Base-by-base conservation (phyloP, 192 early-diverging fungal genomes). In the Mortierella antarctica region DNA sequence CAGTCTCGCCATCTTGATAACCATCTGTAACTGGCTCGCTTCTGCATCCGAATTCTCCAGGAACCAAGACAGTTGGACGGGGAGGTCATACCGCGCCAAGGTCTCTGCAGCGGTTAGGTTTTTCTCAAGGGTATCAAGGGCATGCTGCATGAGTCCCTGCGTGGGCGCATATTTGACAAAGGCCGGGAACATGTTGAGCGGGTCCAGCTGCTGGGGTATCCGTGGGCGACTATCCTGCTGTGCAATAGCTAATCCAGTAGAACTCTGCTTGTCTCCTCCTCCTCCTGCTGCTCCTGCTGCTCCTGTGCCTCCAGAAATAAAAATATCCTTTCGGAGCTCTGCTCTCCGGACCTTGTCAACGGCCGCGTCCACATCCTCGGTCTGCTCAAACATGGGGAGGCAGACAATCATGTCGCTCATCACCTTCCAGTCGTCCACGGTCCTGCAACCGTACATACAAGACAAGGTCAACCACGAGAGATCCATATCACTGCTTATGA, bases 51-150 rank as follows among this genome's bases (percentile, higher is more conserved):
- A 79, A 9, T 88, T 81, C 53, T 90, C 83, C 10, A 88, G 47
- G 53, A 91, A 91, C 87, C 89, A 93, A 10, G 82, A 80, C 21
- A 93, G 77, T 4, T 89, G 85, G 14, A 90, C 85, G 31, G 66
- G 60, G 8, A 88, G 74, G 41, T 86, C 83, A 72, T 94, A 92
- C 23, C 88, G 86, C 21, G 86, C 73, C 18, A 94, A 55, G 5
- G 89, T 83, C 69, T 91, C 88, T 5, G 89, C 88, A 50, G 88
- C 84, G 11, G 86, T 88, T 61, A 94, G 57, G 70, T 93, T 89
- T 55, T 73, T 65, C 70, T 89, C 86, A 48, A 94, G 86, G 20
- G 73, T 79, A 76, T 90, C 84, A 64, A 90, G 86, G 17, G 86
- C 73, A 2, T 71, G 68, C 11, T 87, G 85, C 62, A 90, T 78